These are phyloP conservation scores for Thielaviopsis musarum DNA, from an alignment of 2,329 filamentous ascomycete species.

Conservation along the genomic window DNA sequence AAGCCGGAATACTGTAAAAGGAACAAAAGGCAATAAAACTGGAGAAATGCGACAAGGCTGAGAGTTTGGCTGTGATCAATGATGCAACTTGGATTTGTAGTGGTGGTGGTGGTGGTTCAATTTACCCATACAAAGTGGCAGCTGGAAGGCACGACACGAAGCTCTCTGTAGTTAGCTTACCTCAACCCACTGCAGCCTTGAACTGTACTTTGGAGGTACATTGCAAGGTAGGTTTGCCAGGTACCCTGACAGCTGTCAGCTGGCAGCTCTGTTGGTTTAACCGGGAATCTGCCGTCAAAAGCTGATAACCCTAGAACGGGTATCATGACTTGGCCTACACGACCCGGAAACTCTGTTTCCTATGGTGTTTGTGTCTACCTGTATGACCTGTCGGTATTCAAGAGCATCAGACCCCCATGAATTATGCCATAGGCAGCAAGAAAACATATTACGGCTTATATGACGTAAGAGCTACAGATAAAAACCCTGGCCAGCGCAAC, in stretches of 20 bases:
- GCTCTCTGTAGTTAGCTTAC: constrained; percentile 7
- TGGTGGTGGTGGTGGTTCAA: not conserved
- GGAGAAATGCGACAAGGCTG: not conserved
- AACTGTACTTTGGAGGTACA: not conserved
- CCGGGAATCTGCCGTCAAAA: not conserved
- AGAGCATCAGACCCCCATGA: not conserved
- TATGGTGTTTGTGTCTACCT: not conserved
- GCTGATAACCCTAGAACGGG: not conserved
- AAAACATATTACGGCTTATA: too few species aligned
- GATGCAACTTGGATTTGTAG: not conserved
- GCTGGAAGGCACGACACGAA: not conserved
- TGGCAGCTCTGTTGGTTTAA: not conserved
- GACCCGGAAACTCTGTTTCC: not conserved
- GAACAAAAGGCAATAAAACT: not conserved
- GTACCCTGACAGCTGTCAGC: not conserved
- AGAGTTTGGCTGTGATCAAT: not conserved
- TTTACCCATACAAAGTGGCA: not conserved
- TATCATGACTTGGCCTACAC: not conserved
- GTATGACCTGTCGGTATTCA: not conserved
- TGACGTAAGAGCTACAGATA: too few species aligned
- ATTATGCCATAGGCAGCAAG: too few species aligned
- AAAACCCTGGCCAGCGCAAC: not conserved
- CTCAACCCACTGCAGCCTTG: constrained; percentile 13
- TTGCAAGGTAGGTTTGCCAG: not conserved
- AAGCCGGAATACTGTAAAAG: not conserved